Evolutionary conservation across 73 alveolate genomes (phyloP).

Genomic region (Urostyla sp.): DNA sequence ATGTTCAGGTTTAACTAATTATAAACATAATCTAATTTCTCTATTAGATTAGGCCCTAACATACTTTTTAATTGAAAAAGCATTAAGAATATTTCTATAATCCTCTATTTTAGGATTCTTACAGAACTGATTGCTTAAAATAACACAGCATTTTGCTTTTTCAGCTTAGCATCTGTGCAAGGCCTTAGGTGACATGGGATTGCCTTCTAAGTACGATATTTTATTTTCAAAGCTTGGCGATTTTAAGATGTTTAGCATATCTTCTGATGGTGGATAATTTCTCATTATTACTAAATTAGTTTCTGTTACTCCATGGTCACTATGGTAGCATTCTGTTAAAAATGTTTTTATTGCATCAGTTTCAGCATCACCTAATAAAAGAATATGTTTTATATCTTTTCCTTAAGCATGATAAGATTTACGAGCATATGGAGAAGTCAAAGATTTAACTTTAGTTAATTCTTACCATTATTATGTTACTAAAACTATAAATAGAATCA

Average conservation of each 20-base stretch:
- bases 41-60: conserved; percentile 58
- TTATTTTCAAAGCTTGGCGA: conserved; percentile 68
- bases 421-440: conserved; percentile 82
- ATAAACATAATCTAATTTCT: conserved; percentile 85
- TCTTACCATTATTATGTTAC: conserved; percentile 69
- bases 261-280: conserved; percentile 85
- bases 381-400: conserved; percentile 79
- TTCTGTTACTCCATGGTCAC: conserved; percentile 91
- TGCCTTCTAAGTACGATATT: conserved; percentile 90
- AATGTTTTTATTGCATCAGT: conserved; percentile 90
- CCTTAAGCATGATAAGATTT: conserved; percentile 69
- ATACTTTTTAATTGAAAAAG: conserved; percentile 91
- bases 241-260: conserved; percentile 76
- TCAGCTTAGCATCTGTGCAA: conserved; percentile 88
- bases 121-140: conserved; percentile 89
- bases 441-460: conserved; percentile 74
- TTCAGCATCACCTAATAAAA: conserved; percentile 89
- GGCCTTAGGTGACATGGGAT: conserved; percentile 85
- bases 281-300: conserved; percentile 88
- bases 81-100: conserved; percentile 88
- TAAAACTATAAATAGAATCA: conserved; percentile 73
- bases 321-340: conserved; percentile 90
- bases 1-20: conserved; percentile 90
- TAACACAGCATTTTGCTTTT: conserved; percentile 88
- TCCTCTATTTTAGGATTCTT: conserved; percentile 89